These are phyloP conservation scores for Tolypocladium guangdongense DNA, from an alignment of 2,329 filamentous ascomycete species.

Conservation along the genomic window DNA sequence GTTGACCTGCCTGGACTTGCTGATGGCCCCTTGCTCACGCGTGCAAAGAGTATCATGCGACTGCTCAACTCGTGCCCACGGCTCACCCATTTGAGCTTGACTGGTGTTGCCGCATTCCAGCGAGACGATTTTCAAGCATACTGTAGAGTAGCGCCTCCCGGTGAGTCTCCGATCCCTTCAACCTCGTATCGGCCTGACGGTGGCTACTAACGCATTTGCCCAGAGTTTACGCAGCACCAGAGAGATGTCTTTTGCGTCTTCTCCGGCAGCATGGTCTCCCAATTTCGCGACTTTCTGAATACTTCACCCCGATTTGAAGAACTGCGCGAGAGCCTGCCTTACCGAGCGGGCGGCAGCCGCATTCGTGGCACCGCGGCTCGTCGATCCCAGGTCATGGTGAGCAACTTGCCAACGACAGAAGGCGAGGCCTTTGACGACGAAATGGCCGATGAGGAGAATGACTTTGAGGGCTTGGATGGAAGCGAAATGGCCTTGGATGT, in stretches of 20 bases:
- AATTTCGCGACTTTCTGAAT: slow-evolving; percentile 71
- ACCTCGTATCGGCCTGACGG: not conserved
- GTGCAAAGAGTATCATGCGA: slow-evolving; percentile 67
- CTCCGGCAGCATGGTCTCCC: slow-evolving; percentile 71
- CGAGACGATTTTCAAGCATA: slow-evolving; percentile 74
- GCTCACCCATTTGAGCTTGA: slow-evolving; percentile 87
- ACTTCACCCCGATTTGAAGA: slow-evolving; percentile 35
- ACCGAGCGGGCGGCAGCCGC: slow-evolving; percentile 5
- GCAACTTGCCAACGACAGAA: slow-evolving; percentile 10
- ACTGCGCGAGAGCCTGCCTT: slow-evolving; percentile 22
- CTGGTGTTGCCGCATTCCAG: slow-evolving; percentile 84
- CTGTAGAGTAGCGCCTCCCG: slow-evolving; percentile 73
- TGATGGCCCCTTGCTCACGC: slow-evolving; percentile 7
- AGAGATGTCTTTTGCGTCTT: slow-evolving; percentile 96
- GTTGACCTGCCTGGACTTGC: not conserved
- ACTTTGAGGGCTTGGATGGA: slow-evolving; percentile 28
- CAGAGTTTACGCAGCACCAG: slow-evolving; percentile 92
- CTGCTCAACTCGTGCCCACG: slow-evolving; percentile 85
- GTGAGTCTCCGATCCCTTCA: slow-evolving; percentile 27
- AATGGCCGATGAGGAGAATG: slow-evolving; percentile 32
- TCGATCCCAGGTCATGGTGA: slow-evolving; percentile 8
- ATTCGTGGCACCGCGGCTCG: slow-evolving; percentile 5
- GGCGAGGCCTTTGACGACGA: slow-evolving; percentile 31
- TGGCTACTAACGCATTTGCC: not conserved
- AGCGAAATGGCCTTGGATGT: slow-evolving; percentile 27